phyloP scores from a whole-genome alignment of 2,329 filamentous ascomycete species.

The Claviceps sp. region DNA sequence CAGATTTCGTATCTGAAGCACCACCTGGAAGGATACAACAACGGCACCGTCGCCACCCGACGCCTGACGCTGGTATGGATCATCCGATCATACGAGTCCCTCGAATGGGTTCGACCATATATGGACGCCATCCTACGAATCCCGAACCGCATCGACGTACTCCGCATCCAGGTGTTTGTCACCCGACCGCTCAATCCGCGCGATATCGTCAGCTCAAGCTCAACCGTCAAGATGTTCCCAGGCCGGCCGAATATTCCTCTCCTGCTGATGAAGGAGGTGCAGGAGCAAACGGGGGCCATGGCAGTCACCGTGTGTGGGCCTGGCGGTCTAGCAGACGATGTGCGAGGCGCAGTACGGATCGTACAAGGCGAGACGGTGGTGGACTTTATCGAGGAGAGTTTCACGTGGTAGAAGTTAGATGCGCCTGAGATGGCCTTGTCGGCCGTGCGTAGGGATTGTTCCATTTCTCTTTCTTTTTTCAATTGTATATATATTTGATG shows the following conservation, averaged over 20 bases:
- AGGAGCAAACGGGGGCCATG: slow-evolving; percentile 76
- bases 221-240: slow-evolving; percentile 81
- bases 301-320: slow-evolving; percentile 71
- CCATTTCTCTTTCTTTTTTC: too few species aligned
- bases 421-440: too few species aligned
- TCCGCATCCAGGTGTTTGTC: slow-evolving; percentile 81
- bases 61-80: slow-evolving; percentile 82
- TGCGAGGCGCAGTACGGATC: slow-evolving; percentile 52
- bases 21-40: slow-evolving; percentile 54
- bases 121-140: slow-evolving; percentile 62
- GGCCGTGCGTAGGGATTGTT: too few species aligned
- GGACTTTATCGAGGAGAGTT: slow-evolving; percentile 68
- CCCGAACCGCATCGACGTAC: slow-evolving; percentile 66
- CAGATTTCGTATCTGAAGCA: slow-evolving; percentile 80
- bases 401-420: slow-evolving; percentile 40
- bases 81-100: slow-evolving; percentile 73
- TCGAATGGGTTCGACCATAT: slow-evolving; percentile 90
- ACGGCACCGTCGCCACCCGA: slow-evolving; percentile 64
- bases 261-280: slow-evolving; percentile 69
- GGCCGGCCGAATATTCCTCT: slow-evolving; percentile 74
- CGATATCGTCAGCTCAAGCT: slow-evolving; percentile 63
- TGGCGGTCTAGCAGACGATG: slow-evolving; percentile 62
- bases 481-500: too few species aligned
- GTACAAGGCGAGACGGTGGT: slow-evolving; percentile 51
- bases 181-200: slow-evolving; percentile 75